Evolutionary conservation across 768 basidiomycete genomes (phyloP), one percentile per base, ranked within the genome.

Genomic region (Tricholoma matsutake): DNA sequence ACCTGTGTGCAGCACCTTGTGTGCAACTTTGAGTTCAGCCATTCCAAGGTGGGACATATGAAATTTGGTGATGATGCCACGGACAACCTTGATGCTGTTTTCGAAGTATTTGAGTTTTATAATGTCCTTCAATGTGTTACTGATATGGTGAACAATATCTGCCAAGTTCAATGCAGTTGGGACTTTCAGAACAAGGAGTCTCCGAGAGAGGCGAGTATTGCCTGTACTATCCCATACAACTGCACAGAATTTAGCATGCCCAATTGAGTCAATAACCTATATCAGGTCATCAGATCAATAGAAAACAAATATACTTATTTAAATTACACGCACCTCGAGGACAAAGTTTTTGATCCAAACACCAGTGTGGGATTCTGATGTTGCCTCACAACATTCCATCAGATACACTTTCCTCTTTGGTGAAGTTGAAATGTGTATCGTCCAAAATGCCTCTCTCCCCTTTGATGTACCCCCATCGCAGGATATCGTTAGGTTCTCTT

Each of bases 381-480:
- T 69, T 41, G 64, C 69, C 59, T 73, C 70, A 25, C 65, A 54
- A 2, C 70, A 68, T 16, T 64, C 68, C 47, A 73, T 61, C 41
- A 75, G 64, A 57, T 67, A 76, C 13, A 69, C 68, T n/a, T 66
- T 64, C 10, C 66, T 34, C 3, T 67, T 67, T 43, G n/a, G n/a
- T n/a, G 63, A 59, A 4, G 70, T 72, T 18, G 72, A 74, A 52
- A 75, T 63, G 58, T 75, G 75, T 28, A 73, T 45, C 7, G 72
- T 72, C 61, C 72, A 74, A 37, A 71, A 68, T 5, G 69, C 64
- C 20, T 74, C 67, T 6, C 56, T 64, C 4, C 63, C 65, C 32
- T 59, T 66, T 6, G 66, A 69, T n/a, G 71, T 72, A 7, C 72
- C 49, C 20, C 45, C 45, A 47, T 47, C 10, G 22, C 45, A 47